A percentile compares a stretch with the other conserved stretches of the same genome.
phyloP scores from a whole-genome alignment of 2,329 filamentous ascomycete genomes.

The Coleophoma cylindrospora region DNA sequence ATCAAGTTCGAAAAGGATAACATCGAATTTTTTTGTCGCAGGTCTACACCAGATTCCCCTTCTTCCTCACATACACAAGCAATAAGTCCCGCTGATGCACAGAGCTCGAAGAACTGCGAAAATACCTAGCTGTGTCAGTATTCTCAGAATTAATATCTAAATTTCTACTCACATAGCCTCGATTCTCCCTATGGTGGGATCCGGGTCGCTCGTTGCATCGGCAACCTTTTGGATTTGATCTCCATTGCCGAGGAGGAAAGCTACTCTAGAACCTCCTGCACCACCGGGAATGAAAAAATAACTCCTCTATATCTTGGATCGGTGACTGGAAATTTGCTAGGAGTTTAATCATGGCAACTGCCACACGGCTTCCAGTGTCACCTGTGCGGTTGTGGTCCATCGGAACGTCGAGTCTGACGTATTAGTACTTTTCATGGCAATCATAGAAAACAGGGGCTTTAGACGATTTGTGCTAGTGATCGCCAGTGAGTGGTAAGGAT shows the following conservation, averaged over 20 bases:
- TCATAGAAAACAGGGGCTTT: slow-evolving; percentile 18
- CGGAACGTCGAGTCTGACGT: slow-evolving; percentile 36
- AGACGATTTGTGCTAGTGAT: slow-evolving; percentile 3
- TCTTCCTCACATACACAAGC: background rate
- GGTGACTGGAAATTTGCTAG: slow-evolving; percentile 31
- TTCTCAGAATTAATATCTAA: background rate
- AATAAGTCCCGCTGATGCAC: background rate
- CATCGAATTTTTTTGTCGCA: background rate
- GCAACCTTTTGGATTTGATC: slow-evolving; percentile 22
- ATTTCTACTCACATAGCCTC: slow-evolving; percentile 3
- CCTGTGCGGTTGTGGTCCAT: slow-evolving; percentile 30
- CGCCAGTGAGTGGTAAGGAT: background rate
- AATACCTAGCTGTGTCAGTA: background rate
- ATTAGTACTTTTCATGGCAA: slow-evolving; percentile 32
- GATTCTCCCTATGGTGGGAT: background rate
- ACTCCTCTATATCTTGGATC: slow-evolving; percentile 31
- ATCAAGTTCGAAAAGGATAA: background rate
- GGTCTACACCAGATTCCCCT: background rate
- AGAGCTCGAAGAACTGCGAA: background rate
- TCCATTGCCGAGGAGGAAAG: slow-evolving; percentile 19
- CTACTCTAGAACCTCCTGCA: slow-evolving; percentile 31
- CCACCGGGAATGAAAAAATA: slow-evolving; percentile 33
- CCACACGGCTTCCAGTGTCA: slow-evolving; percentile 20
- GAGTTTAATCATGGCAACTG: slow-evolving; percentile 32
- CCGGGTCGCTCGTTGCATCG: slow-evolving; percentile 10